phyloP scores from a whole-genome alignment of 345 rosid species.

The Jatropha curcas region DNA sequence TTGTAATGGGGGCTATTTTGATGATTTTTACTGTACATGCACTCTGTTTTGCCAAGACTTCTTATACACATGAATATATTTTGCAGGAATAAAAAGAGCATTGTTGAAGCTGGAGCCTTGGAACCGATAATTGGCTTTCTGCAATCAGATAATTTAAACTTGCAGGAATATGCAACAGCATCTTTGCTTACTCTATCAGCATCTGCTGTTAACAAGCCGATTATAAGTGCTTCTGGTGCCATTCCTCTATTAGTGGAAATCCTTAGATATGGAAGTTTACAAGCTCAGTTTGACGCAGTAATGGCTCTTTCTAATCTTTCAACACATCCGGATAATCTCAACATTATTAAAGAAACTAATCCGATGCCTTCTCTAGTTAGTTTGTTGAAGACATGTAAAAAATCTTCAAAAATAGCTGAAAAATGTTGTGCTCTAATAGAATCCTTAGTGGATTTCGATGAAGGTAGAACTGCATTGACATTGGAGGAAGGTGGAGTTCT shows the following conservation, averaged over 20 bases:
- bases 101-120: constrained; percentile 90
- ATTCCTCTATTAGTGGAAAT: constrained; percentile 79
- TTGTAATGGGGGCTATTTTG: background rate
- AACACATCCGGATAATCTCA: constrained; percentile 51
- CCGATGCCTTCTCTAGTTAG: constrained; percentile 60
- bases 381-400: constrained; percentile 69
- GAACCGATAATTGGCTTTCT: constrained; percentile 73
- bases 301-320: constrained; percentile 92
- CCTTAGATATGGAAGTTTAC: constrained; percentile 66
- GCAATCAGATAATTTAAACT: constrained; percentile 50
- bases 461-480: constrained; percentile 59
- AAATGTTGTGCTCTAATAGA: constrained; percentile 81
- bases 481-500: constrained; percentile 83
- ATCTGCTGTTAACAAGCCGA: constrained; percentile 69
- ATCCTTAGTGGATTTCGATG: constrained; percentile 72
- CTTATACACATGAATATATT: background rate
- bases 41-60: background rate
- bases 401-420: constrained; percentile 82
- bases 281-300: constrained; percentile 68
- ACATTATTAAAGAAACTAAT: constrained; percentile 48
- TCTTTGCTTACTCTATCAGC: constrained; percentile 89
- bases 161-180: constrained; percentile 83
- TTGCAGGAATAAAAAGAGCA: constrained; percentile 83
- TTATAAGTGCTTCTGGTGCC: constrained; percentile 71
- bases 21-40: background rate